These are phyloP conservation scores for Voacanga thouarsii DNA, from an alignment of 257 asterid genomes.

Conservation along the genomic window DNA sequence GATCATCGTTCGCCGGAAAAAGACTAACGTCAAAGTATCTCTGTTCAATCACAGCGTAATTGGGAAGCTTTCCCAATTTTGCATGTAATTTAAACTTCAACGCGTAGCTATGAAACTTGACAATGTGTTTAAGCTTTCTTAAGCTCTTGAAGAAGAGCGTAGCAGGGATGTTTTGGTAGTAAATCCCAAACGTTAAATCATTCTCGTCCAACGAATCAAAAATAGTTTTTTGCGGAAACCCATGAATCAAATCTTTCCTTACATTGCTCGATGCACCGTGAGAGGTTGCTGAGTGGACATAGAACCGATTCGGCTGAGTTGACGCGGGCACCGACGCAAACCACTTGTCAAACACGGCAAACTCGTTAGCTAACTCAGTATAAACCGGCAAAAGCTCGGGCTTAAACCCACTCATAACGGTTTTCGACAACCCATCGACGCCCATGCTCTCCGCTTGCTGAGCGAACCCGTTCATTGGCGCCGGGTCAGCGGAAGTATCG, in stretches of 20 bases:
- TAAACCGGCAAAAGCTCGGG: slow-evolving; percentile 75
- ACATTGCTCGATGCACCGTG: slow-evolving; percentile 98
- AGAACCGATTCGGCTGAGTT: slow-evolving; percentile 92
- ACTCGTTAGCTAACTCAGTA: slow-evolving; percentile 64
- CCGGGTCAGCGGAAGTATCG: slow-evolving; percentile 59
- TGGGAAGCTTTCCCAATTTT: slow-evolving; percentile 68
- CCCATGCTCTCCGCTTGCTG: slow-evolving; percentile 89
- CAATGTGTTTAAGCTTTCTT: slow-evolving; percentile 59
- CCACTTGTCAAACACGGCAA: slow-evolving; percentile 88
- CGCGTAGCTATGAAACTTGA: slow-evolving; percentile 57
- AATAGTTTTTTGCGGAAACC: slow-evolving; percentile 95
- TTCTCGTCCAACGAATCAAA: slow-evolving; percentile 88
- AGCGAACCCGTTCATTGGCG: slow-evolving; percentile 95
- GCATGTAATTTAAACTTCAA: slow-evolving; percentile 77
- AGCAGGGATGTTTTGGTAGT: slow-evolving; percentile 93
- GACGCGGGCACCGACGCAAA: slow-evolving; percentile 97
- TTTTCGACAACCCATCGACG: slow-evolving; percentile 49
- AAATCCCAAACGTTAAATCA: slow-evolving; percentile 71
- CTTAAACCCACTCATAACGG: slow-evolving; percentile 88
- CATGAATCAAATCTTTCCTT: slow-evolving; percentile 70
- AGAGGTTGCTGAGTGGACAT: slow-evolving; percentile 96
- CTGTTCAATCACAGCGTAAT: slow-evolving; percentile 85
- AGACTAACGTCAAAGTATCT: slow-evolving; percentile 61
- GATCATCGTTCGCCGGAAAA: slow-evolving; percentile 88
- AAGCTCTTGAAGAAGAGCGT: slow-evolving; percentile 75